phyloP scores from a whole-genome alignment of 352 stramenopile species.

The Globisporangium heterothallicum region DNA sequence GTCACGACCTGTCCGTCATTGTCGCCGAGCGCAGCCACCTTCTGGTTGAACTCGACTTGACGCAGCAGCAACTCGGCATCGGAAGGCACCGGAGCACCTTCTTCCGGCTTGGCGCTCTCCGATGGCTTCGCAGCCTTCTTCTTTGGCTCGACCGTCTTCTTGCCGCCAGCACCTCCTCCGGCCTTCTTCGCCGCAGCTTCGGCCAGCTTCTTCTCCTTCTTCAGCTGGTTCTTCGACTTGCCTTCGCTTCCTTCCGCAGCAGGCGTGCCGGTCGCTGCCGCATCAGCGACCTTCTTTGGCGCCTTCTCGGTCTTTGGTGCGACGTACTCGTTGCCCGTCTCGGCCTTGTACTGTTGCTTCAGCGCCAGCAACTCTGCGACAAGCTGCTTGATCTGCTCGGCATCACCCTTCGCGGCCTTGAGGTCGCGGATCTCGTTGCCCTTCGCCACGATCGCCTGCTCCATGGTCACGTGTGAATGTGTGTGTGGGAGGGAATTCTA shows the following conservation, averaged over 20 bases:
- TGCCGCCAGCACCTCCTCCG: constrained; percentile 4
- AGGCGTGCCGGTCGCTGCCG: background rate
- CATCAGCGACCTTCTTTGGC: constrained; percentile 21
- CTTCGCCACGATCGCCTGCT: constrained; percentile 61
- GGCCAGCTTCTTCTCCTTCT: constrained; percentile 85
- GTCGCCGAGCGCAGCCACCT: constrained; percentile 44
- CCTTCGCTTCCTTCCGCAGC: constrained; percentile 14
- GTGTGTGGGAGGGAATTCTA: background rate
- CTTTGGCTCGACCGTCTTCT: constrained; percentile 32
- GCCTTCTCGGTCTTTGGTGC: constrained; percentile 36
- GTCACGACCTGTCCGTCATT: constrained; percentile 81
- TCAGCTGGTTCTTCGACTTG: constrained; percentile 85
- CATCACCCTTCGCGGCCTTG: constrained; percentile 73
- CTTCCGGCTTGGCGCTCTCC: constrained; percentile 62
- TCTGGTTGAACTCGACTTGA: constrained; percentile 70
- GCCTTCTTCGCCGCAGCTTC: constrained; percentile 39
- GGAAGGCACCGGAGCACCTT: constrained; percentile 53
- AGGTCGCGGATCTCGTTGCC: constrained; percentile 74
- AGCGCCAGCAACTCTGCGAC: constrained; percentile 63
- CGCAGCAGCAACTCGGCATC: constrained; percentile 58
- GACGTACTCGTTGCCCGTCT: constrained; percentile 69
- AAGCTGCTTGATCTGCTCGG: constrained; percentile 32
- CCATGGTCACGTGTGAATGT: constrained; percentile 6
- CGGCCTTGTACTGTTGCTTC: constrained; percentile 75
- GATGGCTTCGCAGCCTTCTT: constrained; percentile 58